Conservation (phyloP, 2,329 filamentous ascomycete genomes). For the Pestalotiopsis sp. region DNA sequence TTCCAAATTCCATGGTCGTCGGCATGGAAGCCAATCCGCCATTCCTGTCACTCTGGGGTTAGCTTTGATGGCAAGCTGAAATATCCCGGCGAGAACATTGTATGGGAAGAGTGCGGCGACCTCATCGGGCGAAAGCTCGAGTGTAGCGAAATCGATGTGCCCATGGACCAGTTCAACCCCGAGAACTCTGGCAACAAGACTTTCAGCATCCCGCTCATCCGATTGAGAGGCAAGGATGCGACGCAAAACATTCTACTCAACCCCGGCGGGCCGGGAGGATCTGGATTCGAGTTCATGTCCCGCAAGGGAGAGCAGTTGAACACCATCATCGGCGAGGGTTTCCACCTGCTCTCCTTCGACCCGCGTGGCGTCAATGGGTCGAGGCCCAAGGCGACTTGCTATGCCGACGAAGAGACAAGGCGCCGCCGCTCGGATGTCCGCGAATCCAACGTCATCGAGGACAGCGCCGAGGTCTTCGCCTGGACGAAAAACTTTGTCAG, state of each 20-base stretch:
- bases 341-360: constrained; percentile 46
- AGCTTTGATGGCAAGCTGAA: constrained; percentile 5
- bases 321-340: constrained; percentile 34
- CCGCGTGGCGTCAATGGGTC: constrained; percentile 45
- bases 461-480: constrained; percentile 6
- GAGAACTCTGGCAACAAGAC: constrained; percentile 35
- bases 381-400: constrained; percentile 40
- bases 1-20: background rate
- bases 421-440: constrained; percentile 8
- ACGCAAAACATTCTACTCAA: constrained; percentile 48
- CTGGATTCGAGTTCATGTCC: constrained; percentile 38
- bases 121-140: constrained; percentile 40
- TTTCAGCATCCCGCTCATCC: constrained; percentile 47
- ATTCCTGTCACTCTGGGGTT: background rate
- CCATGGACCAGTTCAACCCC: constrained; percentile 47
- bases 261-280: constrained; percentile 44
- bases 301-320: constrained; percentile 35
- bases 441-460: constrained; percentile 26
- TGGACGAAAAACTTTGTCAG: constrained; percentile 29
- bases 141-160: constrained; percentile 45
- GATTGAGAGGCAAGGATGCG: constrained; percentile 44
- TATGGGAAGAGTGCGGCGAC: constrained; percentile 42
- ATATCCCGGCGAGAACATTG: constrained; percentile 38
- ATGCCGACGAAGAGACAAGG: constrained; percentile 23
- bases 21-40: background rate